Conservation (phyloP, 83 land plant species). For the Picea abies region DNA sequence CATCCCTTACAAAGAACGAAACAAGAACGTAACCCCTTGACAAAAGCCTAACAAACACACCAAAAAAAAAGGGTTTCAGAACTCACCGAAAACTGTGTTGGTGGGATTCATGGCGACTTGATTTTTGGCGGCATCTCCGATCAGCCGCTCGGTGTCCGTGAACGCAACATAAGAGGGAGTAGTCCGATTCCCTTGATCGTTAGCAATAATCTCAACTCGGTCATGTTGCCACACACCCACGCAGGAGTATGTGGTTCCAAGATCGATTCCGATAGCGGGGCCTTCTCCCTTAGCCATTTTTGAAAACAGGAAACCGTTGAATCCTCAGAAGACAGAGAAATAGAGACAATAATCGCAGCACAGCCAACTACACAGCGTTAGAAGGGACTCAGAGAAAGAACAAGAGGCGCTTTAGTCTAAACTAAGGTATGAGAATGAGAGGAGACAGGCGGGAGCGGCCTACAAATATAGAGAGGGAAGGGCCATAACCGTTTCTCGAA, state of each 20-base stretch:
- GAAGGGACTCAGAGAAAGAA: too few species aligned
- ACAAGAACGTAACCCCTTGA: too few species aligned
- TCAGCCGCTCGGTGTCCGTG: constrained; percentile 40
- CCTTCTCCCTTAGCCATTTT: constrained; percentile 32
- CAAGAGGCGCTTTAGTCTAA: too few species aligned
- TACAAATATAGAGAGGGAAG: too few species aligned
- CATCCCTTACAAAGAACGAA: not conserved
- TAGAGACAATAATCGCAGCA: too few species aligned
- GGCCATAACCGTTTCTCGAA: too few species aligned
- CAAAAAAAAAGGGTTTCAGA: not conserved
- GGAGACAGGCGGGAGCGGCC: too few species aligned
- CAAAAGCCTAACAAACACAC: not conserved
- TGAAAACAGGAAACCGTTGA: too few species aligned
- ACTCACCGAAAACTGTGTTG: constrained; percentile 47
- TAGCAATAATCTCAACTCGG: constrained; percentile 50
- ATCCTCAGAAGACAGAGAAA: too few species aligned
- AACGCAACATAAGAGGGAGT: constrained; percentile 55
- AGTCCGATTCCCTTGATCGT: constrained; percentile 52
- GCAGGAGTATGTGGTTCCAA: constrained; percentile 45
- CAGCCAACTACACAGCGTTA: too few species aligned
- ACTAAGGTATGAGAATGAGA: too few species aligned
- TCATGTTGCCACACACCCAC: constrained; percentile 58
- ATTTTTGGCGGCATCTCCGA: constrained; percentile 46
- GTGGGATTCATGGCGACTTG: constrained; percentile 54
- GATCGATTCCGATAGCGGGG: constrained; percentile 46